Base-by-base conservation (phyloP, 2,329 filamentous ascomycete genomes). In the Sclerotinia glacialis region DNA sequence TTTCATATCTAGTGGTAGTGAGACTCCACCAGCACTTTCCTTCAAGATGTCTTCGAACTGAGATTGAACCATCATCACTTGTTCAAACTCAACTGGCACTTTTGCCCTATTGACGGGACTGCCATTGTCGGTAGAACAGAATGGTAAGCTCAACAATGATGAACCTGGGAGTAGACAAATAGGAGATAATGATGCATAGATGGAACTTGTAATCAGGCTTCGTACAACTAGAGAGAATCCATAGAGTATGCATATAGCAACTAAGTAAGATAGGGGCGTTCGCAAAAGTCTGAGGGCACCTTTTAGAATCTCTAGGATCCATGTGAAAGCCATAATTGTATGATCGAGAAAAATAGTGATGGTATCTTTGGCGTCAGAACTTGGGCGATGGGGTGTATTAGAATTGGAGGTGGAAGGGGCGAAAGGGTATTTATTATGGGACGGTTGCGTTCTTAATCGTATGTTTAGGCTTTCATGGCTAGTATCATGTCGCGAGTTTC, bases 1-100 rank as follows among this genome's bases (percentile, higher is more conserved):
- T 79, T 92, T 93, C 87, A 95, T 93, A 71, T 92, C 89, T 71
- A 90, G 81, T 0, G 91, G 91, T 3, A 95, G 78, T 1, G 86
- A 86, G 1, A 88, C 85, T 1, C 87, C 86, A 28, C 87, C 83
- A 1, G 86, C 84, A 21, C 86, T 86, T 67, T 86, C 85, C 71
- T 91, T 85, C 5, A 95, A 78, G 0, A 95, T 86, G 67, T 89
- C 85, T 76, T 93, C 90, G 66, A 96, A 92, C 37, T 87, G 83
- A n/a, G 85, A 81, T 76, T 96, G 91, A 1, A 90, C 85, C 23
- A 82, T 82, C 81, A 95, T 89, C 28, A 96, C 82, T 58, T 88
- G 85, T 69, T 92, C 88, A 71, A 94, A 94, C 72, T 93, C 88
- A 16, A 66, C 77, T 70, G 71, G 75, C 67, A 53, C 76, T 69